phyloP scores from a whole-genome alignment of 805 yeast species.

The Ascoidea rubescens region DNA sequence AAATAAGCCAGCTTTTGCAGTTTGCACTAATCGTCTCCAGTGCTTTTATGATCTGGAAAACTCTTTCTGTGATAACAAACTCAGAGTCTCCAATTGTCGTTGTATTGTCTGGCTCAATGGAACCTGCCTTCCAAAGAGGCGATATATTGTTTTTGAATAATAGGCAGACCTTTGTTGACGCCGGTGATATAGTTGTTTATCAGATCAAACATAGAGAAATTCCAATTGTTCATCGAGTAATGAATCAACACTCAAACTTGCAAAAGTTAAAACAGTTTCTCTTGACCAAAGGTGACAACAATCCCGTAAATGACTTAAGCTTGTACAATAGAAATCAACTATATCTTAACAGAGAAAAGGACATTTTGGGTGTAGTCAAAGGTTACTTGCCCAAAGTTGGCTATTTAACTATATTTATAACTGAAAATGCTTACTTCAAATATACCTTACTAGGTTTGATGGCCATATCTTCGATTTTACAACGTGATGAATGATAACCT shows the following conservation, averaged over 20 bases:
- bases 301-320: slow-evolving; percentile 80
- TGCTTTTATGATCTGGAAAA: slow-evolving; percentile 88
- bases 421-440: slow-evolving; percentile 78
- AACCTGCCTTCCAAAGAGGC: slow-evolving; percentile 98
- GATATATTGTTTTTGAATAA: slow-evolving; percentile 90
- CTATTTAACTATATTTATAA: slow-evolving; percentile 78
- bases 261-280: slow-evolving; percentile 43
- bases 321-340: slow-evolving; percentile 65
- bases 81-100: slow-evolving; percentile 92
- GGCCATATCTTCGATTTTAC: slow-evolving; percentile 54
- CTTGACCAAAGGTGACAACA: slow-evolving; percentile 93
- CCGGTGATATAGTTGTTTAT: slow-evolving; percentile 92
- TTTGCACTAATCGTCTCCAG: slow-evolving; percentile 73
- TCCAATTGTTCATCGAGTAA: slow-evolving; percentile 94
- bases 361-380: slow-evolving; percentile 83
- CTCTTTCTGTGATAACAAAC: slow-evolving; percentile 59
- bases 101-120: slow-evolving; percentile 97
- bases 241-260: slow-evolving; percentile 60
- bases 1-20: slow-evolving; percentile 27
- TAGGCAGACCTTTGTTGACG: slow-evolving; percentile 47
- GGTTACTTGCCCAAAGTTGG: slow-evolving; percentile 86
- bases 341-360: slow-evolving; percentile 64
- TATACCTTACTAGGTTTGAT: slow-evolving; percentile 62
- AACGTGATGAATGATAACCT: slow-evolving; percentile 27
- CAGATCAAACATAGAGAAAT: slow-evolving; percentile 65